These are phyloP conservation scores for Cadophora sp. DNA, from an alignment of 2,329 filamentous ascomycete species.

Conservation along the genomic window DNA sequence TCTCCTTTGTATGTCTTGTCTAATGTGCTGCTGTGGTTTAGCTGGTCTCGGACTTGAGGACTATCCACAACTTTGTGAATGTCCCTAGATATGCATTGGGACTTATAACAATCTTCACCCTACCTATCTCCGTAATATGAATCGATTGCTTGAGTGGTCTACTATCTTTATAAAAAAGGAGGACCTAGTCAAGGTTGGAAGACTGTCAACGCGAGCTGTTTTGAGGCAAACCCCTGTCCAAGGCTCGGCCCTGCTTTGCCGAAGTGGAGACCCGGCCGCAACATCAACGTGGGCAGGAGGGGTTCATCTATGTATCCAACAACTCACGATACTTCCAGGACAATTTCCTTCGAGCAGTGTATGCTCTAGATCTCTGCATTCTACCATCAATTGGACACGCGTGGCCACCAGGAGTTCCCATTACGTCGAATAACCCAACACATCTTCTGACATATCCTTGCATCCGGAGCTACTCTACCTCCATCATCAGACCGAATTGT, in stretches of 20 bases:
- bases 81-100: no score
- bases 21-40: not conserved
- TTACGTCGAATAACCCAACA: not conserved
- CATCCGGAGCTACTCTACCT: not conserved
- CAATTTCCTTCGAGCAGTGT: not conserved
- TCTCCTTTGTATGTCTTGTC: not conserved
- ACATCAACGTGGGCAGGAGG: constrained; percentile 9
- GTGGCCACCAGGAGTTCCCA: not conserved
- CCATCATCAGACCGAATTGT: constrained; percentile 11
- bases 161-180: no score
- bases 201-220: not conserved
- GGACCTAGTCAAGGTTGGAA: not conserved
- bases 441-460: not conserved
- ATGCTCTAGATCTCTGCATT: not conserved
- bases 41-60: not conserved
- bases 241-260: constrained; percentile 10
- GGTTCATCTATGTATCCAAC: constrained; percentile 11
- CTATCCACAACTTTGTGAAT: no score
- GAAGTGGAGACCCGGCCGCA: not conserved
- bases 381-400: not conserved
- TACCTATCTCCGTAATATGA: not conserved
- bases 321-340: not conserved
- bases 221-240: not conserved
- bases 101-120: not conserved
- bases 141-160: not conserved